A percentile compares a stretch with the other conserved stretches of the same genome.
Conservation (phyloP, 768 basidiomycete species). For the Lentinus tigrinus region DNA sequence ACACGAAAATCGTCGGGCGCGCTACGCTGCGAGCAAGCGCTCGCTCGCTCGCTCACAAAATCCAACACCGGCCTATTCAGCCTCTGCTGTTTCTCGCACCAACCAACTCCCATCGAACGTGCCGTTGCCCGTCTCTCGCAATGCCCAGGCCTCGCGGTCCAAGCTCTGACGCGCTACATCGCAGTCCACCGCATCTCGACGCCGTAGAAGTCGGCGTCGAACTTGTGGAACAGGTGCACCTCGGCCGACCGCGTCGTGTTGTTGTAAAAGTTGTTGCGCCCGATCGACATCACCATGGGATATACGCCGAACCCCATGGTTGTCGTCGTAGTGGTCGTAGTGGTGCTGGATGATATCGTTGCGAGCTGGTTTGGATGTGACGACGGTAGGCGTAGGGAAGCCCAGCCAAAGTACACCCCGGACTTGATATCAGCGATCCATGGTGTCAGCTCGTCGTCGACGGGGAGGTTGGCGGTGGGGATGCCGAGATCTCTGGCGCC, state of each 20-base stretch:
- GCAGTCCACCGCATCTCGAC: constrained; percentile 32
- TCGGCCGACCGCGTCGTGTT: constrained; percentile 30
- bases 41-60: no score
- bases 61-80: no score
- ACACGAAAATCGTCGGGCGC: no score
- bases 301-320: constrained; percentile 24
- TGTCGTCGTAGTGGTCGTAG: constrained; percentile 1
- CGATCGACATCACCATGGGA: constrained; percentile 34
- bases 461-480: constrained; percentile 28
- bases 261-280: constrained; percentile 26
- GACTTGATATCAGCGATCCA: constrained; percentile 27
- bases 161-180: constrained; percentile 31
- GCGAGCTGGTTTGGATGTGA: no score
- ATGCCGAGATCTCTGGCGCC: constrained; percentile 8
- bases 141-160: constrained; percentile 22
- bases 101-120: not conserved
- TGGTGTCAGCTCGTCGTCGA: constrained; percentile 25
- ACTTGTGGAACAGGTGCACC: constrained; percentile 30
- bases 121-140: constrained; percentile 26
- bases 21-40: no score
- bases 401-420: constrained; percentile 31
- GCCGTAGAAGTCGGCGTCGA: constrained; percentile 31
- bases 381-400: constrained; percentile 15
- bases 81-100: not conserved
- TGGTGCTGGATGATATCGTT: no score